Evolutionary conservation across 2,329 filamentous ascomycete genomes (phyloP).

Genomic region (Aspergillus sp.): DNA sequence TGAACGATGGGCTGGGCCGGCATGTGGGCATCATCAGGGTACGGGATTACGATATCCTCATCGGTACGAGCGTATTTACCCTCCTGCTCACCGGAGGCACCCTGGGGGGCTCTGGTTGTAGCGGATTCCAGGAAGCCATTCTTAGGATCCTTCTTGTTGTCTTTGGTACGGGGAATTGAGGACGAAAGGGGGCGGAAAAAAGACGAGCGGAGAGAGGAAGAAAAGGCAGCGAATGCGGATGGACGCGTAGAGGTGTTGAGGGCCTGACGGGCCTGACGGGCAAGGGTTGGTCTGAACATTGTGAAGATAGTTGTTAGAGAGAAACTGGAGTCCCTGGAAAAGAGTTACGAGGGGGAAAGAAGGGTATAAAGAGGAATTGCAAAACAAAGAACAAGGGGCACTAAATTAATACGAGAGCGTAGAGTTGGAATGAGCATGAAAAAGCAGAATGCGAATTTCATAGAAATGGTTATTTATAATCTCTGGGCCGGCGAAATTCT

Average conservation of each 20-base stretch:
- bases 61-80: constrained; percentile 75
- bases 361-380: neutral
- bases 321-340: no score
- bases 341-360: neutral
- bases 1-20: constrained; percentile 64
- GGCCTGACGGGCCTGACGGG: constrained; percentile 21
- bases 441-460: no score
- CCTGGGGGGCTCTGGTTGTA: constrained; percentile 26
- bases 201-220: constrained; percentile 6
- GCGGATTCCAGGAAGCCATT: constrained; percentile 20
- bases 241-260: constrained; percentile 15
- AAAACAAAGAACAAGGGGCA: neutral
- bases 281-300: constrained; percentile 25
- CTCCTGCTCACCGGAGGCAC: constrained; percentile 40
- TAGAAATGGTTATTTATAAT: no score
- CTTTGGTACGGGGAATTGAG: constrained; percentile 19
- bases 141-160: constrained; percentile 17
- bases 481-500: no score
- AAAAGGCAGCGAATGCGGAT: constrained; percentile 6
- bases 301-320: neutral
- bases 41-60: constrained; percentile 67
- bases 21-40: constrained; percentile 67
- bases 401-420: no score
- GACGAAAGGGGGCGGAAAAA: constrained; percentile 24
- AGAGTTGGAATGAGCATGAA: no score